A percentile compares a stretch with the other conserved stretches of the same genome.
phyloP scores from a whole-genome alignment of 192 early-diverging fungal species.

The Coemansia sp. region DNA sequence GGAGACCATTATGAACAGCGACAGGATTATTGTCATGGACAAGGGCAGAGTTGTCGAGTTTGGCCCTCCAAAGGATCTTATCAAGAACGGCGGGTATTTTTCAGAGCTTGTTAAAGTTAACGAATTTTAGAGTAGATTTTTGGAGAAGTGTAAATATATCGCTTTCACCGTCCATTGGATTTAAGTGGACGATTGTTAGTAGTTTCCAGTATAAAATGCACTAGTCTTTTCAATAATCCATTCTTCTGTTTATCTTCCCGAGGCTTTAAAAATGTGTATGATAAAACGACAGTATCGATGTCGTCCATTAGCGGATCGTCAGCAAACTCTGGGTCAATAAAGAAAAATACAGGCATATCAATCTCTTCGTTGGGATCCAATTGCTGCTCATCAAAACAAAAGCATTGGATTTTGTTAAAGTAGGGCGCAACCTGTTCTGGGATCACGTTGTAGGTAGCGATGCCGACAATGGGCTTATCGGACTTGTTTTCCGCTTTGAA shows the following conservation, averaged over 20 bases:
- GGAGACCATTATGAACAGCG: too few relatives aligned
- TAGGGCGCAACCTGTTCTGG: conserved; percentile 90
- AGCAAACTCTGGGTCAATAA: conserved; percentile 95
- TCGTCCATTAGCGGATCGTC: conserved; percentile 94
- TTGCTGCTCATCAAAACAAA: conserved; percentile 98
- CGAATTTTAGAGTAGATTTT: too few relatives aligned
- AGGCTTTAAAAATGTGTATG: conserved; percentile 93
- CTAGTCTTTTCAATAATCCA: background rate
- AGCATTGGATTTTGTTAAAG: conserved; percentile 99
- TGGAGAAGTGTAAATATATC: too few relatives aligned
- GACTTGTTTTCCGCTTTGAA: conserved; percentile 89
- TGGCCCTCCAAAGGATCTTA: too few relatives aligned
- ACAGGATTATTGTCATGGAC: too few relatives aligned
- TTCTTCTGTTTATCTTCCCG: conserved; percentile 14
- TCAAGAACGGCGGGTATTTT: too few relatives aligned
- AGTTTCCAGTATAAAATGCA: background rate
- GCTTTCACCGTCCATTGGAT: too few relatives aligned
- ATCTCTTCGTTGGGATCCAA: conserved; percentile 85
- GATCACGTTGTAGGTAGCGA: conserved; percentile 95
- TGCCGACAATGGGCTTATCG: conserved; percentile 86
- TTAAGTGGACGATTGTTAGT: too few relatives aligned
- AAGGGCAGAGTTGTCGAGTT: too few relatives aligned
- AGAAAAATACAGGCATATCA: conserved; percentile 97
- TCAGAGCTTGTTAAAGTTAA: too few relatives aligned
- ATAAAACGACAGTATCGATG: conserved; percentile 86